Percentiles rank a stretch among this genome's conserved stretches.
Evolutionary conservation across 805 yeast species (phyloP).

Genomic region (Zygosaccharomyces siamensis): DNA sequence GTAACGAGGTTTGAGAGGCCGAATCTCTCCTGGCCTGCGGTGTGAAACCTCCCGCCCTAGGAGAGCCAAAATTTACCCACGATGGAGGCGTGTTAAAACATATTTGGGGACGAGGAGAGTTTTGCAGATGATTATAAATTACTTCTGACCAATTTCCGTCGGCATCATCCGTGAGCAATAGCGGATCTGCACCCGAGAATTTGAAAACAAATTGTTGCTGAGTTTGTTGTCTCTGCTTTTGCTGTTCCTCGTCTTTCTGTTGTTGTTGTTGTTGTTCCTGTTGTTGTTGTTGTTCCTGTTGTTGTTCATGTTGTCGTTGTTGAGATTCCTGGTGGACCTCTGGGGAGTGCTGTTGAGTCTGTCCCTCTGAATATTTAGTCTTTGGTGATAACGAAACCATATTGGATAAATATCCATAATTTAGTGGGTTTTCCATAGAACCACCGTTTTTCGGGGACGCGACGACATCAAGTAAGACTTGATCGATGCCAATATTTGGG

Average conservation of each 20-base stretch:
- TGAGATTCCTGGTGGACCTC: background rate
- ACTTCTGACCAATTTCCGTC: constrained; percentile 23
- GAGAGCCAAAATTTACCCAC: constrained; percentile 27
- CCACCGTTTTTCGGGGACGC: constrained; percentile 13
- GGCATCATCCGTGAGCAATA: constrained; percentile 30
- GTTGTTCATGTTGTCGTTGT: background rate
- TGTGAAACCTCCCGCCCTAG: constrained; percentile 16
- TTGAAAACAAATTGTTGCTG: constrained; percentile 30
- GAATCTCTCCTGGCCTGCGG: constrained; percentile 15
- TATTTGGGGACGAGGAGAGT: constrained; percentile 18
- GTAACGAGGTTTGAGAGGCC: constrained; percentile 1
- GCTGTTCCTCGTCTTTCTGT: constrained; percentile 6
- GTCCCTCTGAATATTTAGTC: constrained; percentile 6
- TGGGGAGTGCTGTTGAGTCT: background rate
- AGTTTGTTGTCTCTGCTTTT: constrained; percentile 7
- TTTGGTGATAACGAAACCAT: constrained; percentile 16
- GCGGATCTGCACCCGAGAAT: constrained; percentile 32
- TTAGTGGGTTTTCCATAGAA: constrained; percentile 8
- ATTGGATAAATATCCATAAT: constrained; percentile 7
- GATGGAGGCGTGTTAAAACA: constrained; percentile 33
- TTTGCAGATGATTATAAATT: constrained; percentile 18
- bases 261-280: constrained; percentile 3
- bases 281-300: background rate
- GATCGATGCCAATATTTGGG: constrained; percentile 25
- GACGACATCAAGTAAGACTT: constrained; percentile 19